Percentiles rank a stretch among this genome's conserved stretches.
phyloP scores from a whole-genome alignment of 345 rosid species.

The Moricandia arvensis region DNA sequence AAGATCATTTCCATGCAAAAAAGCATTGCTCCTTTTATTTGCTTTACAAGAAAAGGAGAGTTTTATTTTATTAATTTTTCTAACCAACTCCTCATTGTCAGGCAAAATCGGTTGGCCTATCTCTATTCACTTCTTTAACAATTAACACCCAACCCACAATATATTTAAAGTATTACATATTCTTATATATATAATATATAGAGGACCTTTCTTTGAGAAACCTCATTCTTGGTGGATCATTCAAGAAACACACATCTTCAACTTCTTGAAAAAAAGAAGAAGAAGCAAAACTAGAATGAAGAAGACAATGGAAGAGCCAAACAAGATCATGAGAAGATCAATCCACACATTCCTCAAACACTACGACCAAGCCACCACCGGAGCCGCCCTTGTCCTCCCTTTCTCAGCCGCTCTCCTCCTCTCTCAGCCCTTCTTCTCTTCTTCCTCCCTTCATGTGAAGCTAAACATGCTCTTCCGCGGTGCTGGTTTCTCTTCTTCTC shows the following conservation, averaged over 20 bases:
- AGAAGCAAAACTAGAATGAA: slow-evolving; percentile 11
- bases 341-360: slow-evolving; percentile 59
- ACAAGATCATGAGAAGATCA: slow-evolving; percentile 64
- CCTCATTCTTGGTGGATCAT: slow-evolving; percentile 33
- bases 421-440: slow-evolving; percentile 35
- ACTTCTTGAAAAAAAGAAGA: slow-evolving; percentile 3
- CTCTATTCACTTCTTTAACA: slow-evolving; percentile 33
- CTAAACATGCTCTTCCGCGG: slow-evolving; percentile 51
- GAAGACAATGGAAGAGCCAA: slow-evolving; percentile 50
- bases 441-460: slow-evolving; percentile 39
- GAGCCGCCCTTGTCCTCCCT: slow-evolving; percentile 55
- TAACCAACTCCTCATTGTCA: slow-evolving; percentile 38
- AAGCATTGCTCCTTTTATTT: slow-evolving; percentile 9
- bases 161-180: not conserved
- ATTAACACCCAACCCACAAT: slow-evolving; percentile 39
- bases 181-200: slow-evolving; percentile 16
- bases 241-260: slow-evolving; percentile 34
- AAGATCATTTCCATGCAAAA: slow-evolving; percentile 18
- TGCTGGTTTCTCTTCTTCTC: slow-evolving; percentile 73
- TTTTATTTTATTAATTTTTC: not conserved
- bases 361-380: slow-evolving; percentile 57
- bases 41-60: not conserved
- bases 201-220: slow-evolving; percentile 12
- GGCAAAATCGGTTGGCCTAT: slow-evolving; percentile 51
- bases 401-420: slow-evolving; percentile 48